Base-by-base conservation (phyloP, 2,329 filamentous ascomycete species). In the Ophiocordyceps camponoti-floridani region DNA sequence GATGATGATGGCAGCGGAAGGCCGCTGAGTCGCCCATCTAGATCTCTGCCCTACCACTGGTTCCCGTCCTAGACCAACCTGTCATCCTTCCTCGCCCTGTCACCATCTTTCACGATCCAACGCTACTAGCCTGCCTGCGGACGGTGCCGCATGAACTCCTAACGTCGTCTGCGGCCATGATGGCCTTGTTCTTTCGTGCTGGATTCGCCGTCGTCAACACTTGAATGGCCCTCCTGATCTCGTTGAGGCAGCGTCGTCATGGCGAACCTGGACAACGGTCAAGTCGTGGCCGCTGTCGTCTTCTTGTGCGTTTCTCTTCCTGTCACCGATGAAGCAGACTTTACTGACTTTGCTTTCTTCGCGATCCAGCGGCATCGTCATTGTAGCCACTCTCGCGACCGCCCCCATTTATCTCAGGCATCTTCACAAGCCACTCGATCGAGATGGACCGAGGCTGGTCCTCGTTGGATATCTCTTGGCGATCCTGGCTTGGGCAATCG, bases 401-500 rank as follows among this genome's bases (percentile, higher is more conserved):
- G 58, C 68, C 50, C 60, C 69, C 56, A 61, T 70, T 51, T 59
- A 65, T 48, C 62, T 65, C 48, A 69, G 61, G 54, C 65, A 66
- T 51, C 62, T 71, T 62, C 62, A 66, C 54, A 64, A 63, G 47
- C 58, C 66, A 38, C 58, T 73, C 47, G 64, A 72, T 55, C 66
- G 69, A 58, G 70, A 76, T 61, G 69, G 71, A 62, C 66, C 69
- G 72, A 76, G 73, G 73, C 73, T 77, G 72, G 72, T 68, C 72
- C 73, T 77, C 71, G 60, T 68, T 54, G 58, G 62, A 50, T 76
- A 75, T 56, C 64, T 76, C 53, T 48, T 65, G 26, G 62, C 66
- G 46, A 63, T 70, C 28, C 64, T 66, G 50, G 60, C 73, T 43
- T 78, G 74, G 74, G 71, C 72, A 42, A 58, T 70, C 38, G 55